phyloP scores from a whole-genome alignment of 192 early-diverging fungal species.

The Backusella psychrophila region DNA sequence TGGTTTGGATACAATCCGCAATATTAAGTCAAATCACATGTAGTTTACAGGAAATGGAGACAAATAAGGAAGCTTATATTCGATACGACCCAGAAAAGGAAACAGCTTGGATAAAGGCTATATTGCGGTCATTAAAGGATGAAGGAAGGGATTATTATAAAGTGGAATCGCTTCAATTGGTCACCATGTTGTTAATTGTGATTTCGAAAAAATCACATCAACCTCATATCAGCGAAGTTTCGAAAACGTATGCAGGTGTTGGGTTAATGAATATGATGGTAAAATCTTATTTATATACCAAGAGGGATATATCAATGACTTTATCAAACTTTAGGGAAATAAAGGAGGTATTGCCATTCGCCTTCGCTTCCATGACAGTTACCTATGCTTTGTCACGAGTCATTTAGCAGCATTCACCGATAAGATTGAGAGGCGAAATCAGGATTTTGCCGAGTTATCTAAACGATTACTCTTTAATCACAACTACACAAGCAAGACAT shows the following conservation, averaged over 20 bases:
- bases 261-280: conserved; percentile 82
- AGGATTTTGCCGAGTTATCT: conserved; percentile 86
- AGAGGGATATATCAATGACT: not conserved
- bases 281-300: not conserved
- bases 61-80: conserved; percentile 83
- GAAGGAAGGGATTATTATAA: conserved; percentile 57
- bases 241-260: conserved; percentile 69
- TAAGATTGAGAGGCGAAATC: conserved; percentile 82
- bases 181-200: conserved; percentile 87
- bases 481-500: not conserved
- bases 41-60: conserved; percentile 92
- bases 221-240: conserved; percentile 58
- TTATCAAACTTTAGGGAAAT: conserved; percentile 70
- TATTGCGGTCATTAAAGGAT: conserved; percentile 63
- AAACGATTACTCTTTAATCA: conserved; percentile 62
- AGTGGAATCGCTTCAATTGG: conserved; percentile 78
- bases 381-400: conserved; percentile 82
- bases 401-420: conserved; percentile 87
- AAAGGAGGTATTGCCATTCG: conserved; percentile 91
- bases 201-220: conserved; percentile 59
- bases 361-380: conserved; percentile 73
- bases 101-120: conserved; percentile 75
- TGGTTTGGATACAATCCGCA: not conserved
- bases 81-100: conserved; percentile 80
- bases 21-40: not conserved